Conservation (phyloP, 2,329 filamentous ascomycete species). For the Microdochium nivale region DNA sequence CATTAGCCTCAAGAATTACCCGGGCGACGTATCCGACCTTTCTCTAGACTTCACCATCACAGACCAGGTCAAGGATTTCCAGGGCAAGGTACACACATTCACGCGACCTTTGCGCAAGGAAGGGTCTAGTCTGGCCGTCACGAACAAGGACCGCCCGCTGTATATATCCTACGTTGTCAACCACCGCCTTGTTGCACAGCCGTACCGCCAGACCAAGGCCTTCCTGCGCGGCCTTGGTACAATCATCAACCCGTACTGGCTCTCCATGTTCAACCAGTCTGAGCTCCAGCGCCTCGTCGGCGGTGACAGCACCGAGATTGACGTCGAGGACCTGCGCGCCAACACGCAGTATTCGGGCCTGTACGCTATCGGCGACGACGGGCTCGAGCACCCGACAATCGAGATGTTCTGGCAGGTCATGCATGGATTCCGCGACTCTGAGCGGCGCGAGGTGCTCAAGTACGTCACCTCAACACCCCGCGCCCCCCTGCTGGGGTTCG, state of each 20-base stretch:
- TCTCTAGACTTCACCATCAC: conserved; percentile 83
- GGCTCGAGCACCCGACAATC: conserved; percentile 75
- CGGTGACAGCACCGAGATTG: conserved; percentile 77
- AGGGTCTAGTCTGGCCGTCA: conserved; percentile 71
- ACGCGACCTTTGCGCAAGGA: conserved; percentile 69
- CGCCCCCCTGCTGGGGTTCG: conserved; percentile 83
- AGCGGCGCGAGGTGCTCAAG: conserved; percentile 80
- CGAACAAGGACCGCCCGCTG: conserved; percentile 84
- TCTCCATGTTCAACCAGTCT: conserved; percentile 96
- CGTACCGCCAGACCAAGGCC: conserved; percentile 70
- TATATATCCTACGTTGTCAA: conserved; percentile 90
- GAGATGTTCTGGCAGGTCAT: conserved; percentile 89
- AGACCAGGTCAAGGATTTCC: conserved; percentile 49
- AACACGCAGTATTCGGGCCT: conserved; percentile 85
- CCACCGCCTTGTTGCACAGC: conserved; percentile 77
- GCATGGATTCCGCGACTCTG: conserved; percentile 62
- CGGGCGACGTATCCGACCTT: conserved; percentile 72
- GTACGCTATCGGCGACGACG: conserved; percentile 84
- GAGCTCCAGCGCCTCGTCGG: conserved; percentile 91
- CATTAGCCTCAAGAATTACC: conserved; percentile 72
- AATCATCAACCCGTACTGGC: conserved; percentile 87
- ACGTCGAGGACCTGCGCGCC: conserved; percentile 73
- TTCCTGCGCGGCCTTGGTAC: conserved; percentile 79
- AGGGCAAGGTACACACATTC: conserved; percentile 46
- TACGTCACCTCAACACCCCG: conserved; percentile 93